Percentiles rank a stretch among this genome's conserved stretches.
Conservation (phyloP, 305 asterid species). For the Fraxinus platypoda region DNA sequence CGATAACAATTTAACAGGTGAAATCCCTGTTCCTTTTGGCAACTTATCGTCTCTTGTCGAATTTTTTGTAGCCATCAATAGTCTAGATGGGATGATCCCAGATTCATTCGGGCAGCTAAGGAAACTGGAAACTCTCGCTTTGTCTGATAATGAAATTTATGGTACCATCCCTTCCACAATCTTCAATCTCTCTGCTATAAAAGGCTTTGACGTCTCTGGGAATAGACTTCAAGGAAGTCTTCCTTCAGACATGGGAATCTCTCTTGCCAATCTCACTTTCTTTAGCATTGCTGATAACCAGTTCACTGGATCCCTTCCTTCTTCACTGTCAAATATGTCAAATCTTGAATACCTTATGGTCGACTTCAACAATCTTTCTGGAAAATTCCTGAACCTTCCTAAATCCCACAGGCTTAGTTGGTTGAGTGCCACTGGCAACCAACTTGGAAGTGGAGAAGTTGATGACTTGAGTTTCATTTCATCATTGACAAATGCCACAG, state of each 20-base stretch:
- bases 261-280: slow-evolving; percentile 16
- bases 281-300: slow-evolving; percentile 24
- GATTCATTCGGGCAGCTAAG: slow-evolving; percentile 22
- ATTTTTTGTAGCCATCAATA: slow-evolving; percentile 18
- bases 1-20: slow-evolving; percentile 28
- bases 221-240: slow-evolving; percentile 27
- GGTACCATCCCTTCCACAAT: slow-evolving; percentile 26
- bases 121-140: background rate
- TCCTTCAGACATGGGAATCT: slow-evolving; percentile 21
- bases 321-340: slow-evolving; percentile 23
- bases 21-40: slow-evolving; percentile 27
- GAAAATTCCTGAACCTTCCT: slow-evolving; percentile 25
- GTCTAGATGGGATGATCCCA: slow-evolving; percentile 23
- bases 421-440: slow-evolving; percentile 11
- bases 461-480: slow-evolving; percentile 28
- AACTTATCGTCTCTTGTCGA: slow-evolving; percentile 23
- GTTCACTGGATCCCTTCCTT: slow-evolving; percentile 21
- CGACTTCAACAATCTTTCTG: slow-evolving; percentile 15
- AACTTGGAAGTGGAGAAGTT: slow-evolving; percentile 21
- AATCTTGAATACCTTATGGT: slow-evolving; percentile 8
- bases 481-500: slow-evolving; percentile 13
- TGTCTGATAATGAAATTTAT: slow-evolving; percentile 19
- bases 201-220: slow-evolving; percentile 18
- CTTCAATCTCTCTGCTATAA: slow-evolving; percentile 25
- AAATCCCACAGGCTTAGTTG: slow-evolving; percentile 12